Evolutionary conservation across 73 alveolate species (phyloP).

Genomic region (Paramecium caudatum): DNA sequence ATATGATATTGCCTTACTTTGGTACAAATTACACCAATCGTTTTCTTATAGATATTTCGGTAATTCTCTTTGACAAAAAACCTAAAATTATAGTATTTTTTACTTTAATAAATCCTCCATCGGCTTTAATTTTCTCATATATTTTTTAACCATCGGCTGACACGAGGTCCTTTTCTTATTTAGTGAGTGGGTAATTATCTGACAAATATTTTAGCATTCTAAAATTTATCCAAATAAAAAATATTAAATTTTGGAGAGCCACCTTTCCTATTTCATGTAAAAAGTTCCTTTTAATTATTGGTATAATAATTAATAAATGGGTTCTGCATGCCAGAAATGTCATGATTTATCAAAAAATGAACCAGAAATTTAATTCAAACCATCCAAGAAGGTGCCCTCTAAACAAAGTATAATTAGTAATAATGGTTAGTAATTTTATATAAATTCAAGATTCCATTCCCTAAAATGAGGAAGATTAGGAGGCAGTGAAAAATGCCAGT

Average conservation of each 20-base stretch:
- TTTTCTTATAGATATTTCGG: slow-evolving; percentile 21
- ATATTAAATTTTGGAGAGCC: slow-evolving; percentile 1
- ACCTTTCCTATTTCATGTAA: no score
- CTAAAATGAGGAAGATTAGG: background rate
- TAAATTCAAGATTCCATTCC: slow-evolving; percentile 8
- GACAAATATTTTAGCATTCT: slow-evolving; percentile 20
- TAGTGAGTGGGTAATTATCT: slow-evolving; percentile 17
- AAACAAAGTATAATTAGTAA: background rate
- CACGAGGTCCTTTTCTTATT: background rate
- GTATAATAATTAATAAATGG: slow-evolving; percentile 19
- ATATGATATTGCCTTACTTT: background rate
- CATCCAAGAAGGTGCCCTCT: slow-evolving; percentile 7
- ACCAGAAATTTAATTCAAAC: slow-evolving; percentile 31
- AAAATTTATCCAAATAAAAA: slow-evolving; percentile 17
- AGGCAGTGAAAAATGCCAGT: background rate
- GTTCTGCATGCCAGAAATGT: slow-evolving; percentile 43
- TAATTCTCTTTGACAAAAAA: slow-evolving; percentile 29
- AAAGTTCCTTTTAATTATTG: no score
- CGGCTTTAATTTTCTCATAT: background rate
- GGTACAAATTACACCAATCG: background rate
- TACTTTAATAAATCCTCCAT: slow-evolving; percentile 51
- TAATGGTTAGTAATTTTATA: background rate
- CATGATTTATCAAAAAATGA: background rate
- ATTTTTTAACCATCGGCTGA: background rate
- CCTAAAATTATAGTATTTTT: background rate